These are phyloP conservation scores for Zarea fungicola DNA, from an alignment of 2,329 filamentous ascomycete genomes.

Conservation along the genomic window DNA sequence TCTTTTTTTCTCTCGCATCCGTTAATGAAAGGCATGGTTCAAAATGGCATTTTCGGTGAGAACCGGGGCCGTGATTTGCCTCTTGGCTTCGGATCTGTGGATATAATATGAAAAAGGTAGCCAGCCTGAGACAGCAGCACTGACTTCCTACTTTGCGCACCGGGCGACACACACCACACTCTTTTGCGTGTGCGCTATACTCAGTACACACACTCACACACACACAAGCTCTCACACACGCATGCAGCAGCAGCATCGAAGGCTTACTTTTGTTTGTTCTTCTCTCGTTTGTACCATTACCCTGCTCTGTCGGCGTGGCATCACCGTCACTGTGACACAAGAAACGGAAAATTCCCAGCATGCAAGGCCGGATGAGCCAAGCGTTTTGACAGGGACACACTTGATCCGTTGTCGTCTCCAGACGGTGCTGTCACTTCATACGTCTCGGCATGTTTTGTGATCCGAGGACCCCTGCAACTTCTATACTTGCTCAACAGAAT, in stretches of 20 bases:
- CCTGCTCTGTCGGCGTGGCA: background rate
- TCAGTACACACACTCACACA: slow-evolving; percentile 11
- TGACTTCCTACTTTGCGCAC: slow-evolving; percentile 1
- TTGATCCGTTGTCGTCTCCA: background rate
- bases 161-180: slow-evolving; percentile 1
- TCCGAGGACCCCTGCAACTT: background rate
- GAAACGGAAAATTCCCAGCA: background rate
- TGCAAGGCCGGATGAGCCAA: background rate
- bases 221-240: background rate
- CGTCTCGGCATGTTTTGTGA: background rate
- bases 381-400: background rate
- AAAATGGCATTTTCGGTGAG: slow-evolving; percentile 29
- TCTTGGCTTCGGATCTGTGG: slow-evolving; percentile 11
- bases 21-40: slow-evolving; percentile 10
- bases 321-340: background rate
- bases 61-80: slow-evolving; percentile 29
- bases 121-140: slow-evolving; percentile 13
- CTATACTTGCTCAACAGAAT: background rate
- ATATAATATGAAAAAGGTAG: slow-evolving; percentile 12
- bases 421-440: background rate
- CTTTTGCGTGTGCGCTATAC: no score
- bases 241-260: background rate
- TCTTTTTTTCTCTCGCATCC: no score
- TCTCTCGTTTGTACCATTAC: background rate
- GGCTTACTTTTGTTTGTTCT: slow-evolving; percentile 3